Percentiles rank a stretch among this genome's conserved stretches.
phyloP scores from a whole-genome alignment of 331 rosid species.

The Rhamnella rubrinervis region DNA sequence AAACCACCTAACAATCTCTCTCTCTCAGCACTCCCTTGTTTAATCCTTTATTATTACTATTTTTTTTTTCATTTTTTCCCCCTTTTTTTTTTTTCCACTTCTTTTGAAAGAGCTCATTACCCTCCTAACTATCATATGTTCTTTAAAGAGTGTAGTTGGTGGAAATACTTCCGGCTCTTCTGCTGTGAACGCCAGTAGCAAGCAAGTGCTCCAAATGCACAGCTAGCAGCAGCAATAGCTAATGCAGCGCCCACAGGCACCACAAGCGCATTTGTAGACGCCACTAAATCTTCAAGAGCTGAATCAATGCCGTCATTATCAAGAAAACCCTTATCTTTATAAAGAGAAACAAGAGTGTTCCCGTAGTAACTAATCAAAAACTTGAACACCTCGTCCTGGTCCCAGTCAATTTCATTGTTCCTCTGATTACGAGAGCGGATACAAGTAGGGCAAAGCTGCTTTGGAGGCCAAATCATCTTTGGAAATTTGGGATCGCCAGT shows the following conservation, averaged over 20 bases:
- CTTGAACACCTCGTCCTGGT: conserved; percentile 60
- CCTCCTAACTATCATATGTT: conserved; percentile 93
- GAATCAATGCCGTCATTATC: conserved; percentile 31
- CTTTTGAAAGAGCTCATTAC: conserved; percentile 67
- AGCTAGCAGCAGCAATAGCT: conserved; percentile 95
- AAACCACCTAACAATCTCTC: conserved; percentile 21
- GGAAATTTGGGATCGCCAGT: conserved; percentile 95
- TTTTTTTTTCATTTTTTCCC: conserved; percentile 13
- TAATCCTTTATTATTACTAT: too few species aligned
- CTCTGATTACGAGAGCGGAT: conserved; percentile 37
- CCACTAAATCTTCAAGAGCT: conserved; percentile 53
- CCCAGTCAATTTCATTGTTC: conserved; percentile 58
- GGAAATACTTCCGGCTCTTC: conserved; percentile 98
- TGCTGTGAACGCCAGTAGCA: conserved; percentile 99
- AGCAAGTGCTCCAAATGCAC: conserved; percentile 97
- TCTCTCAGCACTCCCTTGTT: background rate
- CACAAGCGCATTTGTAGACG: conserved; percentile 64
- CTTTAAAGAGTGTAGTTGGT: conserved; percentile 90
- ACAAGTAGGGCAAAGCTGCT: conserved; percentile 77
- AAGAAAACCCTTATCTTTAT: conserved; percentile 41
- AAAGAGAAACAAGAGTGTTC: conserved; percentile 53
- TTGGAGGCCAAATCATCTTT: conserved; percentile 87
- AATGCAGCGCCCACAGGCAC: conserved; percentile 97
- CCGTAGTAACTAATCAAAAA: conserved; percentile 63
- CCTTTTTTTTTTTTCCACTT: conserved; percentile 27